Percentiles rank a stretch among this genome's conserved stretches.
These are phyloP conservation scores for Plasmodium cynomolgi DNA, from an alignment of 169 alveolate species.

Conservation along the genomic window DNA sequence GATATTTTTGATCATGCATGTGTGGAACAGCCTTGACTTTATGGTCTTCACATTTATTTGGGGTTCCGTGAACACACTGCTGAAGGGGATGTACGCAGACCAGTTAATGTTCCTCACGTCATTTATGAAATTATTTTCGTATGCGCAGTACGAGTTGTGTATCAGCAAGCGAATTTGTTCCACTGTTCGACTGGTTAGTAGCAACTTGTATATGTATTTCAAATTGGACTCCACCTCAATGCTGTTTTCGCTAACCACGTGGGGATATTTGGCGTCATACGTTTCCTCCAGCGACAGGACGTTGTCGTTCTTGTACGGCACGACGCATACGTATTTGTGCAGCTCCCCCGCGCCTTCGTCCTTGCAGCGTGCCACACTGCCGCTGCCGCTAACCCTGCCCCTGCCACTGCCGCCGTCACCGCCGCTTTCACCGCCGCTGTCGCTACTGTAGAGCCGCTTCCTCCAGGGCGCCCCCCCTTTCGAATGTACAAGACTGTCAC, in stretches of 20 bases:
- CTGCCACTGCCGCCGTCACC: no score
- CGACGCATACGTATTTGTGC: constrained; percentile 58
- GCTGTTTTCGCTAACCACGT: constrained; percentile 39
- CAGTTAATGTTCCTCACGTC: constrained; percentile 49
- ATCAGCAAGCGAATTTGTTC: constrained; percentile 61
- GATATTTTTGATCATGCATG: constrained; percentile 72
- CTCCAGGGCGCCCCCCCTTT: neutral
- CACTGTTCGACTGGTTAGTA: constrained; percentile 54
- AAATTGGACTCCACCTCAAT: constrained; percentile 67
- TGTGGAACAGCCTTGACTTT: constrained; percentile 59
- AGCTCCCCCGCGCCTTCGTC: neutral
- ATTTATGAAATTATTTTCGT: constrained; percentile 59
- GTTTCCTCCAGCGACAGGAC: constrained; percentile 16
- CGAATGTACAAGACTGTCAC: neutral
- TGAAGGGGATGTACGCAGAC: constrained; percentile 61
- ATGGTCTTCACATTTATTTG: constrained; percentile 41
- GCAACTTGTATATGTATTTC: constrained; percentile 27
- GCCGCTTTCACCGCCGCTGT: no score
- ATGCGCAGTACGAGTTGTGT: constrained; percentile 59
- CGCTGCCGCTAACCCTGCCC: no score
- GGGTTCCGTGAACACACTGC: constrained; percentile 33
- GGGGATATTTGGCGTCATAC: constrained; percentile 32
- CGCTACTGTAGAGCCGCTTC: neutral
- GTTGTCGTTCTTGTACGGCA: constrained; percentile 64
- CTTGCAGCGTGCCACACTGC: neutral